phyloP scores from a whole-genome alignment of 768 basidiomycete genomes.

The Crassisporium funariophilum region DNA sequence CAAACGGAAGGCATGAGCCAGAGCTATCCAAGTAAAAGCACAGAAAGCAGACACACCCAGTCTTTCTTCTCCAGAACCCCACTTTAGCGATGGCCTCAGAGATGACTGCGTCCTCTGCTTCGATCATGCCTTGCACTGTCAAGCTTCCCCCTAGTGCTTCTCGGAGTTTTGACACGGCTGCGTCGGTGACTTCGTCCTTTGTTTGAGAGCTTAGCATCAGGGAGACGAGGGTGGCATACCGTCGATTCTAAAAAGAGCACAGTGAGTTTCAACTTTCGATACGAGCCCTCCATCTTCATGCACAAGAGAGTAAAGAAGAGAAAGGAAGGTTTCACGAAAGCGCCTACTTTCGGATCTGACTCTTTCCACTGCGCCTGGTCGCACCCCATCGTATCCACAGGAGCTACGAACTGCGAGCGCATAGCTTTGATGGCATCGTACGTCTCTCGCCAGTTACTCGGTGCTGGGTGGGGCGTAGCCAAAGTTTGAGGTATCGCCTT shows the following conservation, averaged over 20 bases:
- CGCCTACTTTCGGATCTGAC: conserved; percentile 61
- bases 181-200: conserved; percentile 86
- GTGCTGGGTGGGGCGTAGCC: conserved; percentile 65
- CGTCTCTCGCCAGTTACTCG: conserved; percentile 64
- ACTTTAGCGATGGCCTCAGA: conserved; percentile 83
- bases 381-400: conserved; percentile 94
- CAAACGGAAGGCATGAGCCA: conserved; percentile 1
- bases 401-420: conserved; percentile 72
- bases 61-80: conserved; percentile 91
- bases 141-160: conserved; percentile 76
- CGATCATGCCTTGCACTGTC: conserved; percentile 67
- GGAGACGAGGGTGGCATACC: conserved; percentile 85
- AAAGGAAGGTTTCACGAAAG: neutral
- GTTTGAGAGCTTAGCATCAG: conserved; percentile 97
- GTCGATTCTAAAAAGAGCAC: conserved; percentile 56
- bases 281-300: too few relatives aligned
- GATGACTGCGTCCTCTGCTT: conserved; percentile 63
- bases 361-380: conserved; percentile 68
- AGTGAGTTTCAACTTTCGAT: neutral
- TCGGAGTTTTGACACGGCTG: conserved; percentile 77
- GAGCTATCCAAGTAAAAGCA: neutral
- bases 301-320: too few relatives aligned
- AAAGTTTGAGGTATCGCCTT: conserved; percentile 60
- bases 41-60: conserved; percentile 52
- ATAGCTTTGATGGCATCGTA: conserved; percentile 77